A percentile compares a stretch with the other conserved stretches of the same genome.
Evolutionary conservation across 305 asterid genomes (phyloP).

Genomic region (Solanum hybrid): DNA sequence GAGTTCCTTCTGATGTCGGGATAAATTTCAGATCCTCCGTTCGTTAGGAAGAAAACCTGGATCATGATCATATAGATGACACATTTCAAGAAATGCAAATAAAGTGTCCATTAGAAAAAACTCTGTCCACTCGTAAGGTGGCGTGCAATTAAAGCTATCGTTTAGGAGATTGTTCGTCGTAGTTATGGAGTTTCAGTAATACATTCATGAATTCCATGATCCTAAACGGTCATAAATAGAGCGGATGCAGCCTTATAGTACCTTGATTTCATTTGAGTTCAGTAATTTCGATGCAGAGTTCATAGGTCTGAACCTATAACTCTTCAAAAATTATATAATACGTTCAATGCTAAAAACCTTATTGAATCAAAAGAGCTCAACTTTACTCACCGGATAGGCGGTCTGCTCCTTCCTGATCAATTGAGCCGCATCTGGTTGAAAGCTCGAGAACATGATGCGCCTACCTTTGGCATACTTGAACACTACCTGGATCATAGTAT

Average conservation of each 20-base stretch:
- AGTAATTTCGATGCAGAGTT: not conserved
- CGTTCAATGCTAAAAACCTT: not conserved
- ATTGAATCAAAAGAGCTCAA: not conserved
- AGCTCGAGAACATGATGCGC: constrained; percentile 22
- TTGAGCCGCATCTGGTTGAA: constrained; percentile 26
- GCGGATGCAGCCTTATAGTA: not conserved
- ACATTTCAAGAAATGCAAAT: not conserved
- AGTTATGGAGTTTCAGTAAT: not conserved
- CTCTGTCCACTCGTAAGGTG: not conserved
- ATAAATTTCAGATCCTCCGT: constrained; percentile 27
- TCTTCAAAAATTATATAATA: not conserved
- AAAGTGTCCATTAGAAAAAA: not conserved
- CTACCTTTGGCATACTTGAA: constrained; percentile 16
- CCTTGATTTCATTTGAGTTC: not conserved
- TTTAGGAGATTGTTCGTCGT: not conserved
- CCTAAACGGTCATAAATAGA: not conserved
- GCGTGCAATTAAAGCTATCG: not conserved
- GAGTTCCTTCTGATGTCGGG: constrained; percentile 24
- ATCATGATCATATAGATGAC: not conserved
- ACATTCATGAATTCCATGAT: not conserved
- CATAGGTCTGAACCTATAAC: not conserved
- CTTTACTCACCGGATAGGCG: constrained; percentile 19
- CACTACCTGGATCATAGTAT: constrained; percentile 11
- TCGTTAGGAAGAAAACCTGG: constrained; percentile 30
- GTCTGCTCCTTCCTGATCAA: constrained; percentile 20